Percentiles rank a stretch among this genome's conserved stretches.
Evolutionary conservation across 2,329 filamentous ascomycete genomes (phyloP).

Genomic region (Colletotrichum cuscutae): DNA sequence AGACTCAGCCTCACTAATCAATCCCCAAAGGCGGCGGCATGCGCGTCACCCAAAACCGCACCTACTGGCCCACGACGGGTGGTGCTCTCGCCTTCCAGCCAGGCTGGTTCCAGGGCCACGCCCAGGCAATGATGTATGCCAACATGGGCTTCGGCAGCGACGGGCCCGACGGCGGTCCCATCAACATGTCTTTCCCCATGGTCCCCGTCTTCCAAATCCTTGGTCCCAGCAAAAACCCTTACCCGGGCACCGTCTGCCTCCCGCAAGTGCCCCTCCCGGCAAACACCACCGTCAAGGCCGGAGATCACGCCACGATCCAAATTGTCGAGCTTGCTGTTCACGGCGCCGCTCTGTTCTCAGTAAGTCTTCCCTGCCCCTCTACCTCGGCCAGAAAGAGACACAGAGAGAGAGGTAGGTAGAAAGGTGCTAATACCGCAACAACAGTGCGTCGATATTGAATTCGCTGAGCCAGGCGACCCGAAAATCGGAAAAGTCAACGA

Average conservation of each 20-base stretch:
- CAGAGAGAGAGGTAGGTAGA: no score
- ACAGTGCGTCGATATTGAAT: constrained; percentile 94
- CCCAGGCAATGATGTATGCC: constrained; percentile 84
- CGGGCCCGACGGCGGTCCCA: constrained; percentile 71
- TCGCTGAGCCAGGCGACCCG: constrained; percentile 79
- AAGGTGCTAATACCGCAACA: constrained; percentile 5
- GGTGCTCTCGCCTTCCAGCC: constrained; percentile 92
- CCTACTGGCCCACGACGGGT: constrained; percentile 88
- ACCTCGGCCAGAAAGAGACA: no score
- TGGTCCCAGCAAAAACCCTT: constrained; percentile 85
- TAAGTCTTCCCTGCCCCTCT: constrained; percentile 53
- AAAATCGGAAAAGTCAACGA: constrained; percentile 77
- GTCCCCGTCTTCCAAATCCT: constrained; percentile 82
- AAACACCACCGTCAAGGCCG: constrained; percentile 75
- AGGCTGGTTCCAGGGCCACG: constrained; percentile 94
- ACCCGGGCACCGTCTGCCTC: constrained; percentile 87
- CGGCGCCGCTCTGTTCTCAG: constrained; percentile 84
- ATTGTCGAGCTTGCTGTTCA: constrained; percentile 85
- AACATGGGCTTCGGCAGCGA: constrained; percentile 87
- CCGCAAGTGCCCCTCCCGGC: constrained; percentile 87
- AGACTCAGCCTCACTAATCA: constrained; percentile 14
- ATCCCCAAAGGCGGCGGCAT: constrained; percentile 80
- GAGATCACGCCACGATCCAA: constrained; percentile 93
- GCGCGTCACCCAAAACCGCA: constrained; percentile 80
- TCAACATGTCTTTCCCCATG: constrained; percentile 90